Evolutionary conservation across 1,284 basidiomycete genomes (phyloP).

Genomic region (Rhodotorula sp.): DNA sequence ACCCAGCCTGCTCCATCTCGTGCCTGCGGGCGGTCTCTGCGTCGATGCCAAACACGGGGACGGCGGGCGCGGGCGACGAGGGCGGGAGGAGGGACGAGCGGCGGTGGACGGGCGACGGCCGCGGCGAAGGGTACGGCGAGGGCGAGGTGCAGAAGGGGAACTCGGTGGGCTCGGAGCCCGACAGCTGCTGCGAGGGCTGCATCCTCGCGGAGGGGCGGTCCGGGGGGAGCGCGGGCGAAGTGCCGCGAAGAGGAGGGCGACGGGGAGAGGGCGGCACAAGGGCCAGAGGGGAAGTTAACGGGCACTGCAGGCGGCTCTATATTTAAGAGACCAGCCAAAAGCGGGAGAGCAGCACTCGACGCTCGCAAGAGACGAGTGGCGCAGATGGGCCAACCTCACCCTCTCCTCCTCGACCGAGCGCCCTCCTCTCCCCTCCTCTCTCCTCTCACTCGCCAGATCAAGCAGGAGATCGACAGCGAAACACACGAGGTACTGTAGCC

Average conservation of each 20-base stretch:
- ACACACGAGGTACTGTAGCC: too few relatives aligned
- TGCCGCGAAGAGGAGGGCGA: neutral
- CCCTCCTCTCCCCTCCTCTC: too few relatives aligned
- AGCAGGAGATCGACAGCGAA: too few relatives aligned
- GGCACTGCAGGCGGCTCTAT: too few relatives aligned
- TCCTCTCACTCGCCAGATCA: too few relatives aligned
- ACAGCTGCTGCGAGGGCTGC: conserved; percentile 13
- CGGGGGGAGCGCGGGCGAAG: neutral
- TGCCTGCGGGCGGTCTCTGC: conserved; percentile 15
- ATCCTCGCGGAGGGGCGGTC: neutral
- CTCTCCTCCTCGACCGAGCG: neutral
- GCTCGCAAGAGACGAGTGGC: neutral
- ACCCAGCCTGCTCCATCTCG: conserved; percentile 35
- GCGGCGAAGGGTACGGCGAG: conserved; percentile 1
- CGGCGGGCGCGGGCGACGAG: neutral
- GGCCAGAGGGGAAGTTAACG: too few relatives aligned
- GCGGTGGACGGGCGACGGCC: neutral
- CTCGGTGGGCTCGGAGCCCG: conserved; percentile 1
- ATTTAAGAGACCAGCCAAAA: too few relatives aligned
- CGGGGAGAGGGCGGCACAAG: too few relatives aligned
- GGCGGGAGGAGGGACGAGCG: neutral
- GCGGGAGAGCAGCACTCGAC: neutral
- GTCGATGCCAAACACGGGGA: neutral
- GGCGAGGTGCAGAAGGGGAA: conserved; percentile 12
- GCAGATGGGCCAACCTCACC: neutral